phyloP scores from a whole-genome alignment of 306 rosid genomes.

The Leucaena leucocephala region DNA sequence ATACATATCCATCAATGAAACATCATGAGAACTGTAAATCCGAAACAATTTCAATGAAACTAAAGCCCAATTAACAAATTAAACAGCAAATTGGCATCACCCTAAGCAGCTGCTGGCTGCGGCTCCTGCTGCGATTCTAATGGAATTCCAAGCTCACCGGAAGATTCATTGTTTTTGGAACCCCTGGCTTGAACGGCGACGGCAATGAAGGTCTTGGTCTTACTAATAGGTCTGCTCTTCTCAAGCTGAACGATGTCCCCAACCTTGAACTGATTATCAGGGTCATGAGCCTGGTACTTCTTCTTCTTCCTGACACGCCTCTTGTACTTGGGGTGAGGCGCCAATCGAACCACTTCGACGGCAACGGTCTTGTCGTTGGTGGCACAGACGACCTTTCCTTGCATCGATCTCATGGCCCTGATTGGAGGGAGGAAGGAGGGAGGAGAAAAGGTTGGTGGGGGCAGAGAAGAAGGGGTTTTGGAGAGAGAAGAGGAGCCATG shows the following conservation, averaged over 20 bases:
- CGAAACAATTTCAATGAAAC: neutral
- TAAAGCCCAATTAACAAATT: slow-evolving; percentile 6
- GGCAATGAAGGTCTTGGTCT: slow-evolving; percentile 84
- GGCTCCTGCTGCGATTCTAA: slow-evolving; percentile 68
- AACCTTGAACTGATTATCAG: slow-evolving; percentile 74
- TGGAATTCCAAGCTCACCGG: slow-evolving; percentile 63
- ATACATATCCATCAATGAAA: neutral
- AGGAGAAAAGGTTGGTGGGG: slow-evolving; percentile 33
- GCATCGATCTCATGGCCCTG: slow-evolving; percentile 70
- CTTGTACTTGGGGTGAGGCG: slow-evolving; percentile 92
- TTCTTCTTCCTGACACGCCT: slow-evolving; percentile 87
- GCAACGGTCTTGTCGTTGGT: slow-evolving; percentile 81
- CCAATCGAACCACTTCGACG: slow-evolving; percentile 82
- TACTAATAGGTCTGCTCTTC: slow-evolving; percentile 80
- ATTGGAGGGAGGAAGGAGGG: slow-evolving; percentile 52
- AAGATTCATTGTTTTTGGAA: slow-evolving; percentile 20
- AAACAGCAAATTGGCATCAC: slow-evolving; percentile 19
- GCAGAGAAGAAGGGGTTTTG: slow-evolving; percentile 47
- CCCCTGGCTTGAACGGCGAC: slow-evolving; percentile 49
- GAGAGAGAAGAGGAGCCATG: slow-evolving; percentile 56
- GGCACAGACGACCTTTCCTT: slow-evolving; percentile 79
- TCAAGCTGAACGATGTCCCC: slow-evolving; percentile 86
- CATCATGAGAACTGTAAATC: slow-evolving; percentile 38
- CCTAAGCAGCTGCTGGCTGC: slow-evolving; percentile 21
- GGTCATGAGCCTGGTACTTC: slow-evolving; percentile 97